Base-by-base conservation (phyloP, 2,329 filamentous ascomycete species). In the Cyclaneusma minus region DNA sequence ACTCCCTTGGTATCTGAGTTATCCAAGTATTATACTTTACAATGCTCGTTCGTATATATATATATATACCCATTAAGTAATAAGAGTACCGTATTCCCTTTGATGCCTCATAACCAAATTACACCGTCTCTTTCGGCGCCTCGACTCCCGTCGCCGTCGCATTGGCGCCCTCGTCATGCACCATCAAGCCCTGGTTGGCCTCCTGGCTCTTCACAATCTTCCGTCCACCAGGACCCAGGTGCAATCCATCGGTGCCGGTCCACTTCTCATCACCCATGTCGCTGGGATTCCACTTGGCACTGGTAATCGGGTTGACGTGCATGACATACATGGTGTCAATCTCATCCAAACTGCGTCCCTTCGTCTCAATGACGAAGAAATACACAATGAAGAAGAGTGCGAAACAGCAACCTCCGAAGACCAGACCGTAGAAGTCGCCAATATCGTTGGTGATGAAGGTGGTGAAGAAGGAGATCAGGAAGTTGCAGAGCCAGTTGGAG, bases 311-410 rank as follows among this genome's bases (percentile, higher is more conserved):
- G 40, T 60, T 62, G 38, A 66, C 58, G 21, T 45, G 47, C 20
- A 54, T 40, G 11, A 62, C 56, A 45, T 85, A 85, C 76, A 82
- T 82, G 31, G 66, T 72, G 40, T 87, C 80, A 29, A 87, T 77
- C 47, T 85, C 77, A 52, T 87, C 80, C 2, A 87, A 60, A 0
- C 68, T 73, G 5, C 77, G 65, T 27, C 74, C 78, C 43, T 79
- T 72, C 23, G 67, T 72, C 46, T 85, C 79, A 29, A 77, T 69
- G 27, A 84, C 64, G 46, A 83, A 83, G 52, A 85, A 79, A 55
- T 76, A 85, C 17, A 84, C 73, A n/a, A 83, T 52, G 0, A 68
- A 40, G 0, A 69, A 64, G 1, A 66, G 73, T 0, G 63, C 53
- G 18, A 79, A 56, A 37, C 76, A 75, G 44, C 74, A 82, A 1